Conservation (phyloP, 768 basidiomycete species). For the Tricholoma flavovirens region DNA sequence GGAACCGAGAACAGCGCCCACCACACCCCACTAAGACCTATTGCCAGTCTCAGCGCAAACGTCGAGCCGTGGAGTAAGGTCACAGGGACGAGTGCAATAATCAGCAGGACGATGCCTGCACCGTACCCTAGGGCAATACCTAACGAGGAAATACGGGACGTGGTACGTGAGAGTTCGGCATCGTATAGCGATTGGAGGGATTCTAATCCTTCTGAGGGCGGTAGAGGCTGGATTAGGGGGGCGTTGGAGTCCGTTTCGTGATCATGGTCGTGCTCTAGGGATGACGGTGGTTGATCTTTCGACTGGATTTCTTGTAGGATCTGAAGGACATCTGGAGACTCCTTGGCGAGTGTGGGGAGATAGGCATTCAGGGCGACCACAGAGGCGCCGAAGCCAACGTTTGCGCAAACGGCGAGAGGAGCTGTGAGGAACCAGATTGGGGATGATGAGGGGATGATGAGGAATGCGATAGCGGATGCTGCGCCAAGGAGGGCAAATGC, state of each 20-base stretch:
- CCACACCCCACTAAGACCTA: constrained; percentile 81
- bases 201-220: constrained; percentile 12
- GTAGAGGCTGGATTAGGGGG: constrained; percentile 31
- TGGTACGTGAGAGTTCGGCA: constrained; percentile 59
- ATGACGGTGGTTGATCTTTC: constrained; percentile 11
- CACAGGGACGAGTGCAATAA: constrained; percentile 77
- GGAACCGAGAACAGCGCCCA: constrained; percentile 84
- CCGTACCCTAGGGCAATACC: constrained; percentile 86
- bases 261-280: constrained; percentile 15
- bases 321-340: constrained; percentile 51
- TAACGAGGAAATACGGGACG: constrained; percentile 75
- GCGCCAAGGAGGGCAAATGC: constrained; percentile 72
- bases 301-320: constrained; percentile 30
- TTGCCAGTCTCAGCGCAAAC: constrained; percentile 72
- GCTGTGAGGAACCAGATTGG: constrained; percentile 65
- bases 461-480: constrained; percentile 59
- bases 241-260: constrained; percentile 24
- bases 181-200: constrained; percentile 41
- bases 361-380: constrained; percentile 90
- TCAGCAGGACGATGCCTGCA: constrained; percentile 72
- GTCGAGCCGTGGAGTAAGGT: constrained; percentile 68
- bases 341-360: constrained; percentile 66
- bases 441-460: constrained; percentile 67
- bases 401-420: constrained; percentile 68
- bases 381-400: constrained; percentile 82